Conservation (phyloP, 768 basidiomycete species). For the Russula griseocarnosa region DNA sequence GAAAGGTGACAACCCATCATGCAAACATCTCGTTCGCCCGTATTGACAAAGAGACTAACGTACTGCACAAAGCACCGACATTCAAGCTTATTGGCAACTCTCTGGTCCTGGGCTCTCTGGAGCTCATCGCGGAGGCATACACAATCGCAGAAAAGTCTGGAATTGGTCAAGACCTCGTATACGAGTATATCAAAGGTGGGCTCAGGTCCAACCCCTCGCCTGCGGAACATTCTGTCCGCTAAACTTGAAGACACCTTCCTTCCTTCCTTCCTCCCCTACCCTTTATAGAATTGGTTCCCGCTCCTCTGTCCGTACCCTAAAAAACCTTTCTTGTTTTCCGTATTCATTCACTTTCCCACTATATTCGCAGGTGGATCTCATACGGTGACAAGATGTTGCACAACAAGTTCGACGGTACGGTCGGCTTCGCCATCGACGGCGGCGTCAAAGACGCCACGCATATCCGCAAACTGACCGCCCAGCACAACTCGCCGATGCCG, state of each 20-base stretch:
- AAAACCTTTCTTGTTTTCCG: background rate
- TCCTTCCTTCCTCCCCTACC: background rate
- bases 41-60: background rate
- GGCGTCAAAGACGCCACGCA: conserved; percentile 84
- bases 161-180: conserved; percentile 59
- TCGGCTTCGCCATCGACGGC: conserved; percentile 79
- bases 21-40: background rate
- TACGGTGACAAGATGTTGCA: conserved; percentile 68
- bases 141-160: conserved; percentile 84
- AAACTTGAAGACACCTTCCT: conserved; percentile 17
- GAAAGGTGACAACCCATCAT: conserved; percentile 48
- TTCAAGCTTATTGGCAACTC: conserved; percentile 81
- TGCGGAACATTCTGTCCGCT: background rate
- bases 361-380: conserved; percentile 41
- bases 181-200: conserved; percentile 54
- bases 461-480: conserved; percentile 64
- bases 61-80: conserved; percentile 47
- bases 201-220: background rate
- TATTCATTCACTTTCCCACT: background rate
- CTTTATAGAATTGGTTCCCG: conserved; percentile 59
- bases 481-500: conserved; percentile 68
- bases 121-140: conserved; percentile 76
- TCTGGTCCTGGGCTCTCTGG: conserved; percentile 69
- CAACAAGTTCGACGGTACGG: conserved; percentile 68
- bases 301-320: conserved; percentile 43